phyloP scores from a whole-genome alignment of 441 rosid genomes.

The Mallotus repandus region DNA sequence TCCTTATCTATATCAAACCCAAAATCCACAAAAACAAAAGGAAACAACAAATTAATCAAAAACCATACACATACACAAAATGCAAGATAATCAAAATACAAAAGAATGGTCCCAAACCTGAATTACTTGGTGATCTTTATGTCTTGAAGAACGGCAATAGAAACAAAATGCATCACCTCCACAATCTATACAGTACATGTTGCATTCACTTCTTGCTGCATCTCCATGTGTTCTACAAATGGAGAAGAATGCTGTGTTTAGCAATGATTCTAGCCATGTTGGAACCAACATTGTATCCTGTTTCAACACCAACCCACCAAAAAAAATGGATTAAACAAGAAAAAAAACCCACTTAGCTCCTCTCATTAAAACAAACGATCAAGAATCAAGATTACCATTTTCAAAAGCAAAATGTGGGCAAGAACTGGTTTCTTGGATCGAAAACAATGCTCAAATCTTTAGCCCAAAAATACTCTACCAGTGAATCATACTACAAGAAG shows the following conservation, averaged over 20 bases:
- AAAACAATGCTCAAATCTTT: too few relatives aligned
- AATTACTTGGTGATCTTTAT: conserved; percentile 68
- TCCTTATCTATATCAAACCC: conserved; percentile 47
- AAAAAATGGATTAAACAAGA: background rate
- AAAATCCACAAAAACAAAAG: background rate
- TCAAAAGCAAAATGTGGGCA: conserved; percentile 17
- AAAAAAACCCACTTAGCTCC: background rate
- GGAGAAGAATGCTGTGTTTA: conserved; percentile 53
- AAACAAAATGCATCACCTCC: conserved; percentile 56
- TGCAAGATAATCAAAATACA: background rate
- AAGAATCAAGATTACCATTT: conserved; percentile 30
- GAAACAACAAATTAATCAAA: background rate
- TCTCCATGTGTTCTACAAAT: conserved; percentile 51
- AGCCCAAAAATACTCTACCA: too few relatives aligned
- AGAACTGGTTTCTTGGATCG: background rate
- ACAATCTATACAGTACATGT: conserved; percentile 69
- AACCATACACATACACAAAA: background rate
- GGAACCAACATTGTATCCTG: conserved; percentile 45
- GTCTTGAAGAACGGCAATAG: conserved; percentile 67
- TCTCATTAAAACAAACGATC: background rate
- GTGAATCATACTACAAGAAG: background rate
- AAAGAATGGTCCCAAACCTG: conserved; percentile 39
- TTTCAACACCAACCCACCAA: background rate
- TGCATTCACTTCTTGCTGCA: conserved; percentile 61
- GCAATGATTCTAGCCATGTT: conserved; percentile 63